Evolutionary conservation across 148 eudicot species (phyloP), one percentile per base, ranked within the genome.

Genomic region (Rheum nobile): DNA sequence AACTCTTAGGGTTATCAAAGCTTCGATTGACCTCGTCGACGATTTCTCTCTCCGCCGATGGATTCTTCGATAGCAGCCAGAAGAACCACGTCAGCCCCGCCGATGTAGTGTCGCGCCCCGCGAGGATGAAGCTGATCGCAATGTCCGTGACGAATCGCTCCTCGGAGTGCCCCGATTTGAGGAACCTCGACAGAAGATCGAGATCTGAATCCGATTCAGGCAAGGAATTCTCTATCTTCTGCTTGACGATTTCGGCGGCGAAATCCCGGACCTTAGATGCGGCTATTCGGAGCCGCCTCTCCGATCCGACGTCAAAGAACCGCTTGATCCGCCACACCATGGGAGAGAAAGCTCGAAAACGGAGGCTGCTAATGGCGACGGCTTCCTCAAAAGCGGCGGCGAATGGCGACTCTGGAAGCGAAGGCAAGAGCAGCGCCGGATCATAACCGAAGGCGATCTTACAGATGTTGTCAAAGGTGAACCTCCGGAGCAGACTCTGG

Each of bases 391-490:
- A 80, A 31, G 74, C 79, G 2, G 29, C 7, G 1, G 79, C 73
- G 1, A 80, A 77, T 37, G 47, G 14, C 0, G 72, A 65, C 26
- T 73, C 46, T 1, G 79, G 80, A 0, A 69, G 67, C 34, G 83
- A 69, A 12, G 81, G 79, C 8, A 75, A 57, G 39, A 88, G 72
- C 72, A 67, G 73, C 26, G 28, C 14, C 19, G 72, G 72, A 41
- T 70, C 72, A 11, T 70, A 43, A 11, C 77, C 77, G 52, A 80
- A 80, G 7, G 79, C 79, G 35, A 82, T 78, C 54, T 69, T 57
- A 67, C 79, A 82, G 10, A 82, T 78, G 47, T 70, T 78, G 59
- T 83, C 86, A 10, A 80, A 79, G 9, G 81, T 74, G 37, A 83
- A 80, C 9, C 86, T 72, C 57, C 75, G 73, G 35, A 83, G 81